Percentiles rank a stretch among this genome's conserved stretches.
Evolutionary conservation across 495 filamentous ascomycete genomes (phyloP).

Genomic region (Talaromyces proteolyticus): DNA sequence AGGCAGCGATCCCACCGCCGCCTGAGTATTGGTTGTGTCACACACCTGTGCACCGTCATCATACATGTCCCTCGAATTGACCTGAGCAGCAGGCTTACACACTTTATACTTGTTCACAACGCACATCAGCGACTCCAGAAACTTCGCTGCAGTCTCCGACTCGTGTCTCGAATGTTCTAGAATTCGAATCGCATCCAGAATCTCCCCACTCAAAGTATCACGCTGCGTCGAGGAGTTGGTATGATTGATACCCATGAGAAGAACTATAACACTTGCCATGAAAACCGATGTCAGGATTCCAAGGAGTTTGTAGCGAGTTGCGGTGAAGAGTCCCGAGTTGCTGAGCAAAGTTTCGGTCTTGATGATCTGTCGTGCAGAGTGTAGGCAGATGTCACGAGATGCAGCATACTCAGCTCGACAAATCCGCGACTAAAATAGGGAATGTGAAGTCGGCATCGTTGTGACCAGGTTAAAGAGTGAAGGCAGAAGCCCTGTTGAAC

Average conservation of each 20-base stretch:
- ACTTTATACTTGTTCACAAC: constrained; percentile 23
- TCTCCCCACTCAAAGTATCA: constrained; percentile 15
- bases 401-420: constrained; percentile 17
- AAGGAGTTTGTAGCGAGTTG: constrained; percentile 9
- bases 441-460: constrained; percentile 33
- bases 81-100: background rate
- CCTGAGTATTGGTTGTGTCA: constrained; percentile 7
- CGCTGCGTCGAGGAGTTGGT: constrained; percentile 6
- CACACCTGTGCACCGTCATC: background rate
- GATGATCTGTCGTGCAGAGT: constrained; percentile 26
- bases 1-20: background rate
- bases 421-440: constrained; percentile 23
- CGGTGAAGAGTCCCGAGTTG: background rate
- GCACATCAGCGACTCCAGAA: constrained; percentile 25
- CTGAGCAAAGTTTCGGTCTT: constrained; percentile 11
- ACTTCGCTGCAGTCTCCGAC: constrained; percentile 22
- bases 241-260: constrained; percentile 26
- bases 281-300: constrained; percentile 24
- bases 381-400: constrained; percentile 27
- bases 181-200: constrained; percentile 25
- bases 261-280: constrained; percentile 25
- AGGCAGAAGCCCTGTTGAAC: background rate
- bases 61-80: background rate
- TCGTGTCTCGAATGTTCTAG: constrained; percentile 24
- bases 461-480: background rate